phyloP scores from a whole-genome alignment of 768 basidiomycete species.

The Mycena alexandri region DNA sequence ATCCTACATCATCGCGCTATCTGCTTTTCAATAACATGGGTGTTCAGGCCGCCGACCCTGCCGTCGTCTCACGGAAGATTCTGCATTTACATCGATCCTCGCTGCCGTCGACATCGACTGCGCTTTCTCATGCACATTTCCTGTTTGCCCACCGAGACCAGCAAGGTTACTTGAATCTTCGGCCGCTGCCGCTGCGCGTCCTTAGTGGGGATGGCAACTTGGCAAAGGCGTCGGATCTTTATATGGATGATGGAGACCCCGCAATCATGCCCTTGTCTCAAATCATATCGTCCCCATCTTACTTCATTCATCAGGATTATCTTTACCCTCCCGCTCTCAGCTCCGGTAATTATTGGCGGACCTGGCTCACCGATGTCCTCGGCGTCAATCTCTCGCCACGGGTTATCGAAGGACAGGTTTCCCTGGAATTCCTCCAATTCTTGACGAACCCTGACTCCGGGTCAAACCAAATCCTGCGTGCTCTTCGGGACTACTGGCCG shows the following conservation, averaged over 20 bases:
- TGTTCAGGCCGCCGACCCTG: neutral
- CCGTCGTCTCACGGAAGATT: neutral
- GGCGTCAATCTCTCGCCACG: slow-evolving; percentile 23
- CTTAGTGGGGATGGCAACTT: neutral
- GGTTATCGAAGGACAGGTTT: slow-evolving; percentile 12
- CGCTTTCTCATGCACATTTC: slow-evolving; percentile 16
- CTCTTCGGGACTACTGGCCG: slow-evolving; percentile 27
- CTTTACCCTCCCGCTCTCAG: neutral
- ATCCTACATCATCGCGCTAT: slow-evolving; percentile 7
- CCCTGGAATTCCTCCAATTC: slow-evolving; percentile 17
- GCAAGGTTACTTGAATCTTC: neutral
- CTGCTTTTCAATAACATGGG: neutral
- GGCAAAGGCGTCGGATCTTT: slow-evolving; percentile 6
- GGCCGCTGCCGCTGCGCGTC: slow-evolving; percentile 5
- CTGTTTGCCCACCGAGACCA: slow-evolving; percentile 17
- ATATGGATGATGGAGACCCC: neutral
- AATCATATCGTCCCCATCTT: slow-evolving; percentile 5
- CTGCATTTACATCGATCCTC: neutral
- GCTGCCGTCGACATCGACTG: neutral
- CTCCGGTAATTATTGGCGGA: neutral
- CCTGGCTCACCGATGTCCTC: slow-evolving; percentile 21
- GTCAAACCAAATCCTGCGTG: neutral
- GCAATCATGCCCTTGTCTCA: slow-evolving; percentile 14
- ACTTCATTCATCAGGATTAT: slow-evolving; percentile 17
- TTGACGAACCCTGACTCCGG: neutral